These are phyloP conservation scores for Umbilicus rupestris DNA, from an alignment of 164 flowering plant species.

Conservation along the genomic window DNA sequence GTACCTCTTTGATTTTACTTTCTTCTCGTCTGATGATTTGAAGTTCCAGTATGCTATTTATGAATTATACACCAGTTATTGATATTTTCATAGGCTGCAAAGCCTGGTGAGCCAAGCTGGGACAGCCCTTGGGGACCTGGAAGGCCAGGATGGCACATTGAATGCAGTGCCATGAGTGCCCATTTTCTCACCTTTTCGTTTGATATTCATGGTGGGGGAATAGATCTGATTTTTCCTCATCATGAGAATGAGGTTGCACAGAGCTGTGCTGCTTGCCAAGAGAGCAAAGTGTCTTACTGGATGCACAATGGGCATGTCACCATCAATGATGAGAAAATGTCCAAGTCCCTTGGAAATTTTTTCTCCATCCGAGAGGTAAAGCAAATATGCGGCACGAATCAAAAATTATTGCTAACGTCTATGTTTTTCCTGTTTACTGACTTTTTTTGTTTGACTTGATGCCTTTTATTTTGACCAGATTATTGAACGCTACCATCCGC, in stretches of 20 bases:
- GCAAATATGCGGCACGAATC: neutral
- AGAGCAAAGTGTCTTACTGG: constrained; percentile 64
- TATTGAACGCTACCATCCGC: constrained; percentile 60
- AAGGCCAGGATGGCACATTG: constrained; percentile 98
- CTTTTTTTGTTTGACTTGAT: neutral
- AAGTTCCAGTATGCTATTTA: neutral
- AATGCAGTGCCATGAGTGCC: constrained; percentile 99
- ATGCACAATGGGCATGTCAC: constrained; percentile 88
- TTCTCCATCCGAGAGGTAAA: constrained; percentile 81
- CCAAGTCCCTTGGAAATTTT: constrained; percentile 83
- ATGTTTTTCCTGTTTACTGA: neutral
- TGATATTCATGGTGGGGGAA: constrained; percentile 95
- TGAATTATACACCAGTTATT: neutral
- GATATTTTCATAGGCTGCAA: constrained; percentile 54
- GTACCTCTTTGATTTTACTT: neutral
- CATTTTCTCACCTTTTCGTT: constrained; percentile 50
- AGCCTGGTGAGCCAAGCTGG: constrained; percentile 85
- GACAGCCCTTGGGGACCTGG: constrained; percentile 95
- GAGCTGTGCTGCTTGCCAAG: constrained; percentile 72
- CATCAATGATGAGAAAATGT: constrained; percentile 76
- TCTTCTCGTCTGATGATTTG: neutral
- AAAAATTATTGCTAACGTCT: neutral
- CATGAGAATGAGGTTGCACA: constrained; percentile 95
- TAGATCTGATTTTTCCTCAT: constrained; percentile 87
- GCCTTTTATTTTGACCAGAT: constrained; percentile 25